Evolutionary conservation across 495 filamentous ascomycete genomes (phyloP).

Genomic region (Haplographium delicatum): DNA sequence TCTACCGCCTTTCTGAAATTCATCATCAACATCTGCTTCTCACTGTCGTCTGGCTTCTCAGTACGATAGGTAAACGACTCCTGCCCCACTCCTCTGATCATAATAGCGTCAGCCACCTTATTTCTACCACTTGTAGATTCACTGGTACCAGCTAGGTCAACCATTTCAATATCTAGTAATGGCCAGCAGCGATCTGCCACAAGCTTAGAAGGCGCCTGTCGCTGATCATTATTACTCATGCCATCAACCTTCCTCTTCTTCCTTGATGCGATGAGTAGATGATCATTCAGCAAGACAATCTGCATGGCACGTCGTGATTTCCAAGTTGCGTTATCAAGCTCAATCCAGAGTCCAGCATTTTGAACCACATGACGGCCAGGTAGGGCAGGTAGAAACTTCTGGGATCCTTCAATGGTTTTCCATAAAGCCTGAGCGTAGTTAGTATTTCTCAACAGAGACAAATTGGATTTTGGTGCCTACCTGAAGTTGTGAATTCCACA

Average conservation of each 20-base stretch:
- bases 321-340: constrained; percentile 96
- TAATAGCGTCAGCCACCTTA: constrained; percentile 82
- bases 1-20: constrained; percentile 90
- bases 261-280: constrained; percentile 80
- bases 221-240: constrained; percentile 45
- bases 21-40: constrained; percentile 74
- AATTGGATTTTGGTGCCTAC: constrained; percentile 18
- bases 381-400: constrained; percentile 90
- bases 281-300: constrained; percentile 90
- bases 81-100: constrained; percentile 73
- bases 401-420: constrained; percentile 92
- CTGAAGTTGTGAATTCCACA: constrained; percentile 86
- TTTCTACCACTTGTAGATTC: constrained; percentile 51
- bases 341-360: constrained; percentile 87
- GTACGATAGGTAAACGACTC: constrained; percentile 92
- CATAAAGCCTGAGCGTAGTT: constrained; percentile 55
- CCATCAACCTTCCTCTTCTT: constrained; percentile 83
- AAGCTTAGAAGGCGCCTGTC: constrained; percentile 61
- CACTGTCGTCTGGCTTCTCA: constrained; percentile 63
- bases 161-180: constrained; percentile 86
- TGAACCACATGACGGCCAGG: constrained; percentile 87
- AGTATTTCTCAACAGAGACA: constrained; percentile 3
- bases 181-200: constrained; percentile 95
- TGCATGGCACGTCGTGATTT: constrained; percentile 80
- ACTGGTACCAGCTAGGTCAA: constrained; percentile 69